A percentile compares a stretch with the other conserved stretches of the same genome.
phyloP scores from a whole-genome alignment of 208 protist genomes.

The Naegleria lovaniensis region DNA sequence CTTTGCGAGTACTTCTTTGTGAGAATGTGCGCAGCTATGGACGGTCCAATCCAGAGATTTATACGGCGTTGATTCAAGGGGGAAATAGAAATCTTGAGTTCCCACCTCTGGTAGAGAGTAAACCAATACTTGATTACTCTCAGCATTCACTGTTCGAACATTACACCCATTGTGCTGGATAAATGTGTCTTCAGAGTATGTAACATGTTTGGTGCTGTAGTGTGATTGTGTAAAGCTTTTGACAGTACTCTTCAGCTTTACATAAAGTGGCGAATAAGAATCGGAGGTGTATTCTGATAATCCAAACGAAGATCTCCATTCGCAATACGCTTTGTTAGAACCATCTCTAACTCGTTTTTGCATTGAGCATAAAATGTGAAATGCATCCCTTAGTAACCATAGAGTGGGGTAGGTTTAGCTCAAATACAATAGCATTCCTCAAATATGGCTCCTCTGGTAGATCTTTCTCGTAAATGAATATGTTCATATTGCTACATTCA shows the following conservation, averaged over 20 bases:
- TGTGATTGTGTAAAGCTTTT: neutral
- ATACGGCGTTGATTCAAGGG: neutral
- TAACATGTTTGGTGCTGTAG: neutral
- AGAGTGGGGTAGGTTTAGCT: neutral
- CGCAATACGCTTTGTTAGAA: too few relatives aligned
- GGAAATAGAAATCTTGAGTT: neutral
- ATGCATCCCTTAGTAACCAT: neutral
- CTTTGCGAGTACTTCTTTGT: conserved; percentile 2
- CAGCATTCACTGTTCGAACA: neutral
- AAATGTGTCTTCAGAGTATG: neutral
- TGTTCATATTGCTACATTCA: neutral
- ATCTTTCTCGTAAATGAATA: neutral
- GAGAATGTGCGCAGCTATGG: neutral
- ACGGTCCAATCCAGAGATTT: neutral
- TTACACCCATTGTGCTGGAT: neutral
- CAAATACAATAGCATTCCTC: neutral
- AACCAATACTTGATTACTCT: neutral
- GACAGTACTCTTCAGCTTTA: neutral
- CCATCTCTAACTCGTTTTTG: too few relatives aligned
- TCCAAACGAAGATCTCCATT: too few relatives aligned
- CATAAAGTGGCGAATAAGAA: neutral
- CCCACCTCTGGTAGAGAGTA: neutral
- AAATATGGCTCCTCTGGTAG: neutral
- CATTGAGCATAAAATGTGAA: neutral
- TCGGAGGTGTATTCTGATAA: too few relatives aligned